Conservation (phyloP, 2,329 filamentous ascomycete genomes). For the Chaetothyriales sp. region DNA sequence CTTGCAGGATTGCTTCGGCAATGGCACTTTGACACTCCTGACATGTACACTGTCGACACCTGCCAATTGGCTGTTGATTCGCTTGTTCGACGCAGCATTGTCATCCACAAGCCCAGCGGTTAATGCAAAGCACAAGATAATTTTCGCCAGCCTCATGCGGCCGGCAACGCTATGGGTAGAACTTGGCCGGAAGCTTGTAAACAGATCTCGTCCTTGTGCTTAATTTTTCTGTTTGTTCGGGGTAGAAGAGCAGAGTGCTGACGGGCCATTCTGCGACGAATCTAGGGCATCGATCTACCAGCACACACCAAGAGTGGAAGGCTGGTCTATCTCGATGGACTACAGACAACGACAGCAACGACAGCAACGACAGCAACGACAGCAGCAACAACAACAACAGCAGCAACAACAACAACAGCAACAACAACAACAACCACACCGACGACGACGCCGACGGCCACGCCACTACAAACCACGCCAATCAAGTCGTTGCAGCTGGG, state of each 20-base stretch:
- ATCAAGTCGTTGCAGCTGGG: neutral
- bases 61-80: constrained; percentile 44
- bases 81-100: constrained; percentile 35
- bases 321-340: constrained; percentile 64
- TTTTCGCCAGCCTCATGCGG: constrained; percentile 73
- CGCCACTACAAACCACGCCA: neutral
- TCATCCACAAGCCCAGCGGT: constrained; percentile 2
- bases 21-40: constrained; percentile 27
- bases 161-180: constrained; percentile 69
- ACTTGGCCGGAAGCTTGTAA: constrained; percentile 48
- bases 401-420: no score
- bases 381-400: no score
- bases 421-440: no score
- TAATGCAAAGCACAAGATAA: constrained; percentile 33
- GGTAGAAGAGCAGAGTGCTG: neutral
- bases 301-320: constrained; percentile 40
- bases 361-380: constrained; percentile 2
- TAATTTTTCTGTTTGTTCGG: neutral
- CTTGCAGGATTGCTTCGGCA: constrained; percentile 20
- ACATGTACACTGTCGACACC: constrained; percentile 34
- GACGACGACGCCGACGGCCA: neutral
- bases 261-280: neutral
- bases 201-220: constrained; percentile 15
- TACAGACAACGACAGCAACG: constrained; percentile 24
- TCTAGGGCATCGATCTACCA: constrained; percentile 19